Percentiles rank a stretch among this genome's conserved stretches.
phyloP scores from a whole-genome alignment of 1,139 yeast genomes.

The Saccharomycopsis hybrid region DNA sequence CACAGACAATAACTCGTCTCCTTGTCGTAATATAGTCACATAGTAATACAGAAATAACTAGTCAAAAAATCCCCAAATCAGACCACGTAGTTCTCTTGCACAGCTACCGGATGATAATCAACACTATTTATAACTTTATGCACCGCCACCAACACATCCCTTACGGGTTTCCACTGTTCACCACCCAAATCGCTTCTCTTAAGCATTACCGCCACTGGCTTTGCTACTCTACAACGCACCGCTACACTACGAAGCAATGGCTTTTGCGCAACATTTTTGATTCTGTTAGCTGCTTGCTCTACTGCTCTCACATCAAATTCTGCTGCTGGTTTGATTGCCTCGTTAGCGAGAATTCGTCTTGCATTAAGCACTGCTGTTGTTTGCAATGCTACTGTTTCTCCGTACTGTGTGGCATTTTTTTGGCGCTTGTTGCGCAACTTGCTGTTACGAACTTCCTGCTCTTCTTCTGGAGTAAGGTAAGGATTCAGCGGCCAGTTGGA shows the following conservation, averaged over 20 bases:
- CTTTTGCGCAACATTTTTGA: neutral
- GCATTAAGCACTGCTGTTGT: conserved; percentile 4
- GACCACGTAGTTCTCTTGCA: neutral
- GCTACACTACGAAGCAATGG: conserved; percentile 1
- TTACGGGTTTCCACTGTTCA: neutral
- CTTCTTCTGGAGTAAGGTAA: no score
- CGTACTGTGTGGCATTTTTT: no score
- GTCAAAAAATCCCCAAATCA: no score
- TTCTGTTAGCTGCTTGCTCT: neutral
- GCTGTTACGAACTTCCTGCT: neutral
- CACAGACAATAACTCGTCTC: no score
- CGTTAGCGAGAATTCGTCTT: conserved; percentile 1
- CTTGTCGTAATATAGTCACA: no score
- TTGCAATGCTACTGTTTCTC: no score
- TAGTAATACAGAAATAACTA: no score
- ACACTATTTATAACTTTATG: no score
- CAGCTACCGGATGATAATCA: no score
- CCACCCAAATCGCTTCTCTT: conserved; percentile 10
- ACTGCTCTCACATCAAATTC: neutral
- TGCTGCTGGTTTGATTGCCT: conserved; percentile 3
- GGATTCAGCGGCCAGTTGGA: no score
- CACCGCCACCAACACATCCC: neutral
- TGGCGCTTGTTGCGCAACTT: neutral
- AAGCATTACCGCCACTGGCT: conserved; percentile 1
- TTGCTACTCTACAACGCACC: neutral